Percentiles rank a stretch among this genome's conserved stretches.
phyloP scores from a whole-genome alignment of 2,329 filamentous ascomycete species.

The Penicillium sp. region DNA sequence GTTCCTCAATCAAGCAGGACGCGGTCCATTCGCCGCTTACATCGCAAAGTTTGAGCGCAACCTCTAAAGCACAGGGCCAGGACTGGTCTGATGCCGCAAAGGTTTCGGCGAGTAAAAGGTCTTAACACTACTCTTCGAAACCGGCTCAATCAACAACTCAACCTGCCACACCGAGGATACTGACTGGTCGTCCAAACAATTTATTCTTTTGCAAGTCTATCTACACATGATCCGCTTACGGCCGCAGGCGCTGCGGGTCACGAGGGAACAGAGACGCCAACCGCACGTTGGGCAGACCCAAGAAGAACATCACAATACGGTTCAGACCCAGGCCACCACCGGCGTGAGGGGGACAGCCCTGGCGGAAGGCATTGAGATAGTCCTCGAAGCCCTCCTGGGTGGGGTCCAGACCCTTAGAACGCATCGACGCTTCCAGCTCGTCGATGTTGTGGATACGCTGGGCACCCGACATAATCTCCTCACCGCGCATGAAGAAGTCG shows the following conservation, averaged over 20 bases:
- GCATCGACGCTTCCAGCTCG: constrained; percentile 56
- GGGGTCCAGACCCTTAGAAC: constrained; percentile 56
- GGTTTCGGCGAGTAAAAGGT: too few species aligned
- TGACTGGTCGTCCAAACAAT: constrained; percentile 4
- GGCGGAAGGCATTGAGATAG: constrained; percentile 61
- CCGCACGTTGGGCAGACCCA: constrained; percentile 60
- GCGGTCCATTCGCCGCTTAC: too few species aligned
- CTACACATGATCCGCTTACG: constrained; percentile 19
- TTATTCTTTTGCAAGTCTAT: constrained; percentile 17
- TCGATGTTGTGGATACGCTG: constrained; percentile 62
- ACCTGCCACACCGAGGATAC: too few species aligned
- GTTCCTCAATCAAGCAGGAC: too few species aligned
- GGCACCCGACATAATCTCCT: constrained; percentile 64
- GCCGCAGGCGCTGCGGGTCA: constrained; percentile 55
- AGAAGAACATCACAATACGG: constrained; percentile 63
- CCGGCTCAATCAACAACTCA: too few species aligned
- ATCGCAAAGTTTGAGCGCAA: too few species aligned
- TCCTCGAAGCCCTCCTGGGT: constrained; percentile 57
- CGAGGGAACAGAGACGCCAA: constrained; percentile 60
- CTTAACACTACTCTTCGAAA: too few species aligned
- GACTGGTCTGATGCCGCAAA: too few species aligned
- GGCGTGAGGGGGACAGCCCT: constrained; percentile 61
- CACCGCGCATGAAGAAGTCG: constrained; percentile 67
- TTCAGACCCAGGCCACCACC: constrained; percentile 63
- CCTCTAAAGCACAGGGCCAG: too few species aligned